Percentiles rank a stretch among this genome's conserved stretches.
Evolutionary conservation across 148 eudicot species (phyloP).

Genomic region (Nepenthes gracilis): DNA sequence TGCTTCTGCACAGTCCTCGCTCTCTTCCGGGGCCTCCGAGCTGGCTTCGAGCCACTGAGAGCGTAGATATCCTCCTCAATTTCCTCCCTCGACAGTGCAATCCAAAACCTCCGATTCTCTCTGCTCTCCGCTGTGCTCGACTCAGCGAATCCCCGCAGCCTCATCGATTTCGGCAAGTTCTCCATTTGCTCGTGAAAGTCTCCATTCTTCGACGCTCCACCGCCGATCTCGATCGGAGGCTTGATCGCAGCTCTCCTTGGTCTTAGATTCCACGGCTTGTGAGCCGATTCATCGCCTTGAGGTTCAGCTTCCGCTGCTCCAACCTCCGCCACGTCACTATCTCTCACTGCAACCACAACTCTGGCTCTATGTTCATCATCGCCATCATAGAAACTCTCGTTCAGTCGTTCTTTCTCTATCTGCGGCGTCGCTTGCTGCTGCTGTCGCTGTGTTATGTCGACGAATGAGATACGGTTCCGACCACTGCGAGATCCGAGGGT

Average conservation of each 20-base stretch:
- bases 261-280: constrained; percentile 61
- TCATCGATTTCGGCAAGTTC: constrained; percentile 18
- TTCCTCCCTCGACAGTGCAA: constrained; percentile 54
- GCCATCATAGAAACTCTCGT: not conserved
- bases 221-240: constrained; percentile 7
- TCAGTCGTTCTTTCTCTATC: not conserved
- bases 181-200: constrained; percentile 2
- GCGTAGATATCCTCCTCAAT: constrained; percentile 70
- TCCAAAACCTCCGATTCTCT: constrained; percentile 37
- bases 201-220: constrained; percentile 3
- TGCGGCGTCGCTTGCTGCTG: not conserved
- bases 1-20: constrained; percentile 50
- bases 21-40: constrained; percentile 51
- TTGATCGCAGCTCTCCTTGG: constrained; percentile 32
- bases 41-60: constrained; percentile 49
- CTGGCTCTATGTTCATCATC: too few relatives aligned
- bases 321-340: not conserved
- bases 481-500: constrained; percentile 12
- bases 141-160: constrained; percentile 20
- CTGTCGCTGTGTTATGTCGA: constrained; percentile 4
- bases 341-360: not conserved
- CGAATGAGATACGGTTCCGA: constrained; percentile 9
- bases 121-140: constrained; percentile 21
- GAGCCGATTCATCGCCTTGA: constrained; percentile 15
- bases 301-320: not conserved